Conservation (phyloP, 2,329 filamentous ascomycete species). For the Emericellopsis cladophorae region DNA sequence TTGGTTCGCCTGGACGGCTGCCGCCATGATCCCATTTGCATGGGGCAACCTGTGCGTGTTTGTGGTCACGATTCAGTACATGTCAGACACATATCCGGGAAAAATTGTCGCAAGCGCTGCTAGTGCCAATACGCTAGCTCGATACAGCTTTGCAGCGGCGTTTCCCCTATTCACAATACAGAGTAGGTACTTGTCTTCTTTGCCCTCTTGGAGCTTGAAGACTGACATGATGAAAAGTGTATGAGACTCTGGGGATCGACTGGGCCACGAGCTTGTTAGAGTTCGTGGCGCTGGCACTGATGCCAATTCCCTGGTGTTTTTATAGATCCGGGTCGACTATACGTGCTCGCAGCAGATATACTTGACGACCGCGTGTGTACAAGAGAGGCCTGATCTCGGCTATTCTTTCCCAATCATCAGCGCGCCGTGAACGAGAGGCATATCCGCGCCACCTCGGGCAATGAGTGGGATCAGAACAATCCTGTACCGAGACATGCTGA, state of each 20-base stretch:
- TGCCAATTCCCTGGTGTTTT: conserved; percentile 40
- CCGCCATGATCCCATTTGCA: conserved; percentile 41
- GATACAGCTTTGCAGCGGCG: conserved; percentile 40
- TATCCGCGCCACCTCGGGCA: too few species aligned
- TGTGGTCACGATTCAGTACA: conserved; percentile 37
- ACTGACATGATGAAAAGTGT: conserved; percentile 18
- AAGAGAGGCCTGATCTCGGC: too few species aligned
- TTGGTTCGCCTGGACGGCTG: conserved; percentile 47
- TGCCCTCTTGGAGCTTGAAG: not conserved
- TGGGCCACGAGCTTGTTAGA: conserved; percentile 35
- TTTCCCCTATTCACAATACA: conserved; percentile 52
- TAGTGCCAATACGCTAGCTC: conserved; percentile 44
- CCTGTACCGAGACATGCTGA: too few species aligned
- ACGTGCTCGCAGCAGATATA: too few species aligned
- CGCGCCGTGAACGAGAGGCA: too few species aligned
- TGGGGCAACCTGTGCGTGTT: conserved; percentile 50
- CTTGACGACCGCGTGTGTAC: too few species aligned
- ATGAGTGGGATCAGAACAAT: too few species aligned
- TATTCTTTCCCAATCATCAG: too few species aligned
- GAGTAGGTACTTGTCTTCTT: conserved; percentile 23
- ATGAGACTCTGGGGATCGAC: conserved; percentile 24
- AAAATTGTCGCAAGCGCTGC: conserved; percentile 43
- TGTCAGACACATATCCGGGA: conserved; percentile 42
- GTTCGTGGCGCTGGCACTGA: conserved; percentile 30
- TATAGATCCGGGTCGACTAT: conserved; percentile 33